Base-by-base conservation (phyloP, 345 rosid genomes). In the Citrus hindsii region DNA sequence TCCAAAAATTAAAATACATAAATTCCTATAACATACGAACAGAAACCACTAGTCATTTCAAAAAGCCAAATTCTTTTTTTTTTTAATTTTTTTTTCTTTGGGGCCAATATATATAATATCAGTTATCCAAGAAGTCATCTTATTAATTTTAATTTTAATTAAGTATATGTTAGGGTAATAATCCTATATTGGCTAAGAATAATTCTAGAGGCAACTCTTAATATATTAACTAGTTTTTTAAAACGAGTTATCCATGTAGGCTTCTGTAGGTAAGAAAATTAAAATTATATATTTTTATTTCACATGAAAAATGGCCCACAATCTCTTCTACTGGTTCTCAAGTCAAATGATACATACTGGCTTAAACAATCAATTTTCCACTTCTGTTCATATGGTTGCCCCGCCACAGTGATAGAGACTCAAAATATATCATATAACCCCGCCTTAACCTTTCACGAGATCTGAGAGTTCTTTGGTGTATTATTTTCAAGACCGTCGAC, bases 381-480 rank as follows among this genome's bases (percentile, higher is more conserved):
- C 28, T 30, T 55, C 38, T 75, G 70, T 77, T 58, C 56, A n/a
- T 33, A 9, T 46, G 18, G 21, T 2, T 67, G 58, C 21, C 24
- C 72, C 5, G 46, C 68, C 12, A 38, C 67, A 27, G 22, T 22
- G 80, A 82, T 67, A 72, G 69, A 53, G 83, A 61, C 73, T 76
- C 59, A 67, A 24, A 73, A 6, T 19, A 74, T 76, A 69, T 76
- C 74, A 79, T 76, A 62, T 77, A 65, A 5, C 25, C 61, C 38
- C 27, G n/a, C 71, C 37, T 79, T 82, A 81, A 76, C 89, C 83
- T 79, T 84, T 84, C 85, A 84, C 19, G 7, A 27, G 27, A 58
- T 22, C 71, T 64, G 64, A 77, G 82, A 80, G 83, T 73, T 82
- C 25, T 69, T 65, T 2, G 56, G 48, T 68, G 14, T 38, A 73